Base-by-base conservation (phyloP, 148 eudicot genomes). In the Pouteria glomerata region DNA sequence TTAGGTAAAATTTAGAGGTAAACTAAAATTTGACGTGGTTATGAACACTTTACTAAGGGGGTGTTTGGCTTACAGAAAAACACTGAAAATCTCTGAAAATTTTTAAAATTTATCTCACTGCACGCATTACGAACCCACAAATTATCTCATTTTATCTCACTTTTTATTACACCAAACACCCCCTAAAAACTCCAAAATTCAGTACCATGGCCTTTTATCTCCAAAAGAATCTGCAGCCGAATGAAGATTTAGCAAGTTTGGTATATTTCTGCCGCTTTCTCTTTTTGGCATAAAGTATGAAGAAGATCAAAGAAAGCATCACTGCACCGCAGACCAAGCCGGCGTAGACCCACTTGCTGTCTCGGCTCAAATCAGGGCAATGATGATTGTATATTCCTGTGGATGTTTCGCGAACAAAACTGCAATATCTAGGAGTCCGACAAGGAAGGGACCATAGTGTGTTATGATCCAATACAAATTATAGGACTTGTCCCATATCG, bases 271-370 rank as follows among this genome's bases (percentile, higher is more conserved):
- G 82, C 63, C 87, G 92, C 56, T 88, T 81, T 66, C 89, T 79
- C 80, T 93, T 95, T 30, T 95, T 63, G 4, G 96, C 95, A 72
- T 85, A 93, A 11, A 93, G 45, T 53, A 91, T 85, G 97, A 97
- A 93, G 64, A 89, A 79, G 23, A 89, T 82, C 73, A 93, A 56
- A 44, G 97, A 93, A 12, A 81, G 81, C 92, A 88, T 85, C 11
- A 93, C 98, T 18, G 91, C 87, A 69, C 75, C 84, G 8, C 97
- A 85, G 13, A 82, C 84, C 62, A 93, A 75, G 23, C 98, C 97
- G 0, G 85, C 70, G 59, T 89, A 89, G 63, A 89, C 82, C 95
- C 88, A 84, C 41, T 57, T 52, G 21, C 89, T 86, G 80, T 81
- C 85, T 51, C 26, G 76, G 67, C 82, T 76, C 70, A 93, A 64